A percentile compares a stretch with the other conserved stretches of the same genome.
Evolutionary conservation across 805 yeast genomes (phyloP).

Genomic region (Lipomyces spencermartinsiae): DNA sequence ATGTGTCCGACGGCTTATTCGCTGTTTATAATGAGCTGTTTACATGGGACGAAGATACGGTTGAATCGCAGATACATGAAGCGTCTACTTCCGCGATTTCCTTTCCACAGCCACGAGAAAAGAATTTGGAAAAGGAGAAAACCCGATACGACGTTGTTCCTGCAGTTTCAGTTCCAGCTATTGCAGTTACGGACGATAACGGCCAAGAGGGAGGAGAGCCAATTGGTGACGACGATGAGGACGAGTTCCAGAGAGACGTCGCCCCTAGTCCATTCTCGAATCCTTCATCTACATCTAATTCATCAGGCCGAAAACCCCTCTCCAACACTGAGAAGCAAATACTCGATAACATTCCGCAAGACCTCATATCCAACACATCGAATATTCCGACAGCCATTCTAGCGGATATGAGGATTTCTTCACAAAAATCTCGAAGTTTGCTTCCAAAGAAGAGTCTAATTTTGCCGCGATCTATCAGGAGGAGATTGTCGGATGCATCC

Average conservation of each 20-base stretch:
- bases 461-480: conserved; percentile 24
- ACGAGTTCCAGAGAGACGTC: conserved; percentile 3
- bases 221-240: conserved; percentile 12
- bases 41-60: conserved; percentile 38
- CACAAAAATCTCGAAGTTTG: conserved; percentile 21
- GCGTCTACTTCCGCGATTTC: conserved; percentile 36
- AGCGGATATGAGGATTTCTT: conserved; percentile 18
- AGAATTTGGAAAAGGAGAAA: conserved; percentile 17
- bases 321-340: conserved; percentile 2
- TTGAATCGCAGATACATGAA: conserved; percentile 37
- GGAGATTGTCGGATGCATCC: conserved; percentile 33
- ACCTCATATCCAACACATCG: conserved; percentile 15
- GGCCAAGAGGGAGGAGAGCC: neutral
- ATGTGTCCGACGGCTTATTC: conserved; percentile 34
- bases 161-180: conserved; percentile 27
- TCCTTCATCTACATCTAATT: neutral
- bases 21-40: conserved; percentile 35
- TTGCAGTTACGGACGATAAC: conserved; percentile 15
- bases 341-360: conserved; percentile 28
- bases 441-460: conserved; percentile 26
- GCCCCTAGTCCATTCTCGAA: neutral
- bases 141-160: conserved; percentile 27
- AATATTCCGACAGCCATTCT: conserved; percentile 27
- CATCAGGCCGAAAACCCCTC: neutral
- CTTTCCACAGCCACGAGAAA: conserved; percentile 15